Evolutionary conservation across 1,284 basidiomycete genomes (phyloP).

Genomic region (Puccinia triticina): DNA sequence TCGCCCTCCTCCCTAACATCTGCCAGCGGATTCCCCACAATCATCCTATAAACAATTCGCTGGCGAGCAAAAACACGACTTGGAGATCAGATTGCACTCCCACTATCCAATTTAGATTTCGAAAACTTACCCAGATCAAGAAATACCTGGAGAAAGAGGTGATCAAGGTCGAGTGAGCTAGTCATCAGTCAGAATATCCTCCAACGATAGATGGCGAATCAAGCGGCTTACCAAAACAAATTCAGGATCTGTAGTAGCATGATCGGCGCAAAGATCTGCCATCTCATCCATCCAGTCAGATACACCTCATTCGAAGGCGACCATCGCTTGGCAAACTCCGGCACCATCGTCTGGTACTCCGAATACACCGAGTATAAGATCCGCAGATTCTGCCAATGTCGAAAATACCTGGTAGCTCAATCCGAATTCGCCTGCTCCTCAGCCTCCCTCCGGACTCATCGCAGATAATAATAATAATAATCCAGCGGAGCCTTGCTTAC

Average conservation of each 20-base stretch:
- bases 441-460: no score
- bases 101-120: no score
- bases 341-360: conserved; percentile 75
- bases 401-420: conserved; percentile 74
- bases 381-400: conserved; percentile 84
- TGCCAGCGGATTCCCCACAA: conserved; percentile 50
- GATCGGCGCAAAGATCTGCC: conserved; percentile 75
- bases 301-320: conserved; percentile 70
- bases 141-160: conserved; percentile 39
- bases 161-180: background rate
- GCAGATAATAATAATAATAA: background rate
- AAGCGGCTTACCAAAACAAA: conserved; percentile 65
- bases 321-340: conserved; percentile 22
- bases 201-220: conserved; percentile 53
- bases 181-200: background rate
- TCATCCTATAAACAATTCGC: conserved; percentile 54
- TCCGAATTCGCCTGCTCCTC: background rate
- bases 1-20: conserved; percentile 57
- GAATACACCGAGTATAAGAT: conserved; percentile 86
- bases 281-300: conserved; percentile 68
- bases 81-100: no score
- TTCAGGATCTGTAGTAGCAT: conserved; percentile 78
- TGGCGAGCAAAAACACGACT: background rate
- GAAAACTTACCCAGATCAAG: conserved; percentile 50
- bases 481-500: conserved; percentile 64